Evolutionary conservation across 75 land plant species (phyloP), one percentile per base, ranked within the genome.

Genomic region (Cupressus sempervirens): DNA sequence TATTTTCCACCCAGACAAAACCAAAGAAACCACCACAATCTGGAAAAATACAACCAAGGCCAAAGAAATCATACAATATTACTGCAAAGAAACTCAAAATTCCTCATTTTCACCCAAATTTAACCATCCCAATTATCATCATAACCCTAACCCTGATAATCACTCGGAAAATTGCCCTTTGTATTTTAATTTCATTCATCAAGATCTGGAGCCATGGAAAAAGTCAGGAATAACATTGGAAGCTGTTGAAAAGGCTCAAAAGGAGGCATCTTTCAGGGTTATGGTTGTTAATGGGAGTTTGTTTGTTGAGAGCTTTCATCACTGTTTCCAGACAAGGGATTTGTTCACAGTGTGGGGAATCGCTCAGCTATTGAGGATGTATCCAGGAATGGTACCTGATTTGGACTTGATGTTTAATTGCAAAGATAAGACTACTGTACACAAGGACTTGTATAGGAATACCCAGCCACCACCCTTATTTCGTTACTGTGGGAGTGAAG

Each of bases 111-210:
- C 36, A 35, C 45, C n/a, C n/a, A 35, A 5, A 8, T 8, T 9
- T 48, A 9, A n/a, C 0, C 29, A 40, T 7, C 67, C 67, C 26
- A 62, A 62, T 62, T 0, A 43, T 40, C 29, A 45, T 23, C 7
- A n/a, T n/a, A n/a, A n/a, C n/a, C n/a, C n/a, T n/a, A n/a, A 45
- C 11, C 45, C n/a, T 23, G 67, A 45, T 4, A n/a, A 45, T 26
- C 3, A 45, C 40, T 4, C 81, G 7, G 30, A 26, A 26, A 26
- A 3, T 79, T 94, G 95, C 87, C 95, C 95, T 0, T 86, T 88
- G 23, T 94, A 94, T 86, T 94, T 91, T 86, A 86, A 89, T 0
- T 94, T 92, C 90, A 94, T 94, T 79, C 89, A 89, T 81, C 94
- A 94, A 72, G 95, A 94, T 76, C 83, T 94, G 29, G 85, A 83